phyloP scores from a whole-genome alignment of 75 land plant genomes.

The Cupressus sempervirens region DNA sequence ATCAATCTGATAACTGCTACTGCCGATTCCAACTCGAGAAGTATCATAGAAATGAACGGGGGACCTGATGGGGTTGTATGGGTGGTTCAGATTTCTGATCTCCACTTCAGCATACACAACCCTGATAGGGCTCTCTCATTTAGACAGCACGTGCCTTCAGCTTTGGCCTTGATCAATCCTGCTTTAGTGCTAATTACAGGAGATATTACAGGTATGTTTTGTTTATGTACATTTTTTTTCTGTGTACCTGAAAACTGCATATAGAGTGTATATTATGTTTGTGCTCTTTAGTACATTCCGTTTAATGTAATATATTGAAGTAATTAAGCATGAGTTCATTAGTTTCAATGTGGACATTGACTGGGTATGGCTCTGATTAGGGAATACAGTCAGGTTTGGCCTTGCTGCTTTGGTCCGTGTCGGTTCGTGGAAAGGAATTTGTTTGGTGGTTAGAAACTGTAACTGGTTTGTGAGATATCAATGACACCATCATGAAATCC shows the following conservation, averaged over 20 bases:
- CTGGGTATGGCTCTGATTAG: neutral
- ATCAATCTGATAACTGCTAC: neutral
- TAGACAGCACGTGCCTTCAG: constrained; percentile 34
- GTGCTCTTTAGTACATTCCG: neutral
- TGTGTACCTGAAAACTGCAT: neutral
- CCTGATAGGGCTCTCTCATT: constrained; percentile 73
- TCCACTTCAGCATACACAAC: constrained; percentile 81
- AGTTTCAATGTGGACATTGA: neutral
- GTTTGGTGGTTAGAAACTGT: neutral
- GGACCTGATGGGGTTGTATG: constrained; percentile 66
- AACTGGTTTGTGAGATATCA: neutral
- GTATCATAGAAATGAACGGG: constrained; percentile 30
- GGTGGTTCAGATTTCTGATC: constrained; percentile 95
- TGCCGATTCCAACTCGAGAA: constrained; percentile 3
- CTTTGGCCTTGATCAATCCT: constrained; percentile 74
- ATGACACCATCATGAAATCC: neutral
- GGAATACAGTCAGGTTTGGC: neutral
- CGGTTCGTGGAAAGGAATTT: neutral
- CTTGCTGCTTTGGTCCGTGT: too few species aligned
- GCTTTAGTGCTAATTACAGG: constrained; percentile 94
- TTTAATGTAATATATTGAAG: neutral
- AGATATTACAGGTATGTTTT: constrained; percentile 80
- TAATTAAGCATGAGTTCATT: neutral
- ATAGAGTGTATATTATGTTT: neutral
- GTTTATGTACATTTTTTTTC: neutral